Base-by-base conservation (phyloP, 352 stramenopile species). In the Phytopythium chamaehyphon region DNA sequence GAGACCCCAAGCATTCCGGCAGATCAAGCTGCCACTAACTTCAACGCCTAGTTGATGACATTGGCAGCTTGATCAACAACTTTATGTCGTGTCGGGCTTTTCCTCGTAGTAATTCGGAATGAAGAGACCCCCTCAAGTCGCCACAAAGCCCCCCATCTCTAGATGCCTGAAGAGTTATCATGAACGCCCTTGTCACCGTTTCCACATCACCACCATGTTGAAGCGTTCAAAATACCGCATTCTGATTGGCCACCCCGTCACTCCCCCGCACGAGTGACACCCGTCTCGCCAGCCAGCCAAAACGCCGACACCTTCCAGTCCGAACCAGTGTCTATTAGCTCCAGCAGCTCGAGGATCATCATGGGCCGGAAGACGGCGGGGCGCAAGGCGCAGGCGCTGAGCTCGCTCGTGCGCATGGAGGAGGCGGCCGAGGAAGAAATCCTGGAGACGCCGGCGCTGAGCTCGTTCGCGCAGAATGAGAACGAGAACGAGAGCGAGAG, bases 361-460 rank as follows among this genome's bases (percentile, higher is more conserved):
- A 52, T 52, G 46, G 46, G 46, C 33, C 80, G 76, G 58, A 76
- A 68, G 55, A 64, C 58, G 55, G 57, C 56, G 15, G 62, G 68
- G 36, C 46, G 28, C 18, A 75, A 75, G 60, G 19, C 55, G 21
- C 53, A 57, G 46, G 67, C 51, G 18, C 52, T 89, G 55, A 86
- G 73, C 44, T 59, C 75, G 44, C 65, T 93, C 33, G 70, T 88
- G 53, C 80, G 79, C 22, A 76, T 71, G 1, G 83, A 93, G 51
- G 71, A 88, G 45, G 80, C 80, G 2, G 76, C 77, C 0, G 83
- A 93, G 55, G 73, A 88, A 47, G 83, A 93, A 54, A 91, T 93
- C 48, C 76, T 93, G 18, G 78, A 91, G 69, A 90, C 83, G 57
- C 81, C 83, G 15, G 81, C 79, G 15, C 66, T 94, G 21, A 89